phyloP scores from a whole-genome alignment of 768 basidiomycete species.

The Asterophora lycoperdoides region DNA sequence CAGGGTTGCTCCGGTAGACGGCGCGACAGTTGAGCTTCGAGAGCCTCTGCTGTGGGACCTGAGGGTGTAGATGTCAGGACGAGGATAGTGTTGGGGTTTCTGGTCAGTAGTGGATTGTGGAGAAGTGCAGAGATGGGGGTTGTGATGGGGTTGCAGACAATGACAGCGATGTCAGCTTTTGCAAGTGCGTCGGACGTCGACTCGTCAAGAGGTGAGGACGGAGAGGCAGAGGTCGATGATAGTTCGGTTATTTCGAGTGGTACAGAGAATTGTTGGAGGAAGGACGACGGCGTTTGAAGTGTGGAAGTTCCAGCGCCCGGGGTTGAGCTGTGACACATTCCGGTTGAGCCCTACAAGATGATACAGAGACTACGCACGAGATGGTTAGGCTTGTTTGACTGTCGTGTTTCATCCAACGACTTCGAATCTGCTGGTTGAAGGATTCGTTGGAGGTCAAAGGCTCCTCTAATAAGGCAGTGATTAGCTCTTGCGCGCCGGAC shows the following conservation, averaged over 20 bases:
- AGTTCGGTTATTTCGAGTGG: slow-evolving; percentile 48
- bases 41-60: slow-evolving; percentile 13
- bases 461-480: slow-evolving; percentile 68
- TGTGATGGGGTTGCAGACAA: slow-evolving; percentile 59
- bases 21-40: slow-evolving; percentile 4
- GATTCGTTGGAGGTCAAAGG: slow-evolving; percentile 55
- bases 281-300: slow-evolving; percentile 42
- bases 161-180: slow-evolving; percentile 57
- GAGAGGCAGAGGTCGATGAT: slow-evolving; percentile 12
- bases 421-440: slow-evolving; percentile 38
- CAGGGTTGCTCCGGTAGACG: slow-evolving; percentile 17
- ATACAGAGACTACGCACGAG: slow-evolving; percentile 32
- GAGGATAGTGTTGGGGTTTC: slow-evolving; percentile 41
- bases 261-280: slow-evolving; percentile 51
- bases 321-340: slow-evolving; percentile 6
- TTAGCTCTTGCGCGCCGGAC: slow-evolving; percentile 52
- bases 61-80: slow-evolving; percentile 33
- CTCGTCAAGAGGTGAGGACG: slow-evolving; percentile 3
- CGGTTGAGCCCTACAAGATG: slow-evolving; percentile 24
- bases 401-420: slow-evolving; percentile 42
- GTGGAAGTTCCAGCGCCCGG: slow-evolving; percentile 12
- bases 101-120: slow-evolving; percentile 26
- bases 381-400: slow-evolving; percentile 31
- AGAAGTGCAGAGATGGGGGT: slow-evolving; percentile 41
- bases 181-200: slow-evolving; percentile 22